Evolutionary conservation across 2,329 filamentous ascomycete species (phyloP), one percentile per base, ranked within the genome.

Genomic region (Rhexocercosporidium sp.): DNA sequence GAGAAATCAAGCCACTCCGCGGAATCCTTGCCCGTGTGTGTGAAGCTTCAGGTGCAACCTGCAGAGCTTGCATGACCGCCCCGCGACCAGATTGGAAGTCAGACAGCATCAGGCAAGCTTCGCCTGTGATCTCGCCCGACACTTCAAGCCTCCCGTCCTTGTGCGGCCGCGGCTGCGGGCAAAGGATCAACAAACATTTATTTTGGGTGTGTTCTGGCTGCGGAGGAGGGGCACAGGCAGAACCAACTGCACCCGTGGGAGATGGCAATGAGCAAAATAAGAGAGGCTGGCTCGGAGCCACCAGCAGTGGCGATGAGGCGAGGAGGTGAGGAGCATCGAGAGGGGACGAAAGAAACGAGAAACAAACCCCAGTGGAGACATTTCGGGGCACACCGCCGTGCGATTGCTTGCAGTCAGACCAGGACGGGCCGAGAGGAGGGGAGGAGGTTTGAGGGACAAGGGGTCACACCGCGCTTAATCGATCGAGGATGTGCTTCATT

Each of bases 1-100:
- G 57, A 73, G 67, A 66, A 64, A 64, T 65, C 68, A 71, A 71
- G 72, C 71, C 71, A 69, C 67, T 67, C 66, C 67, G 71, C 67
- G 63, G 29, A 12, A 67, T 67, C 66, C 67, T 64, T 62, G 59
- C 27, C 22, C 22, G 47, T 56, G 44, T 62, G 51, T 67, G 68
- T 67, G 68, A 66, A 69, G 27, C 27, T 66, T 49, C 41, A 63
- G 37, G 47, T 59, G 59, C 56, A 68, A 65, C 63, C 44, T 71
- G 66, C 65, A 69, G 65, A 67, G 56, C 37, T 59, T 67, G 57
- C 65, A 57, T 46, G 29, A 46, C 27, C 51, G 59, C 62, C 62
- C 47, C 20, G 31, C 46, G 44, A 44, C 62, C 20, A 37, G 22
- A 41, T 49, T 59, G 62, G 51, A 59, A 49, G 41, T 22, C 27